Evolutionary conservation across 1,284 basidiomycete species (phyloP).

Genomic region (Anthracocystis setariae): DNA sequence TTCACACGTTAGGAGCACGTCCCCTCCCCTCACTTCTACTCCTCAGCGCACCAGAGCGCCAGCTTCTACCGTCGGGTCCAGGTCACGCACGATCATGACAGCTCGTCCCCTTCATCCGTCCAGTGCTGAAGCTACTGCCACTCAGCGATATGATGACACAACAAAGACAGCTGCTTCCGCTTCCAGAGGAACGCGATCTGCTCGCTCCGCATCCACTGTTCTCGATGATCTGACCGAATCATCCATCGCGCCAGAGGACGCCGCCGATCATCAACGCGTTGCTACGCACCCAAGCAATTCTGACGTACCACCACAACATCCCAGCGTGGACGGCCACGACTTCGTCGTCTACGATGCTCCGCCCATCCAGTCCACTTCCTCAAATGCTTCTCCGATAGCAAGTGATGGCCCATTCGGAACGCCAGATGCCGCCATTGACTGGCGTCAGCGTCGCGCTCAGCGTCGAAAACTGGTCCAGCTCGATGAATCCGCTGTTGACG

Average conservation of each 20-base stretch:
- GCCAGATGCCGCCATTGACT: conserved; percentile 14
- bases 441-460: conserved; percentile 32
- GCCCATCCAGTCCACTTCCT: conserved; percentile 10
- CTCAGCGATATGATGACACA: conserved; percentile 35
- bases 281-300: background rate
- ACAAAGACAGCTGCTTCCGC: conserved; percentile 26
- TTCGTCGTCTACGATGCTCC: conserved; percentile 36
- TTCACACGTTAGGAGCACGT: conserved; percentile 28
- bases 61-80: conserved; percentile 41
- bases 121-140: conserved; percentile 10
- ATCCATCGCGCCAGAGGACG: conserved; percentile 40
- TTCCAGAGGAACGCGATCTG: conserved; percentile 25
- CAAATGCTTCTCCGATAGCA: conserved; percentile 5
- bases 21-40: conserved; percentile 48
- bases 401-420: background rate
- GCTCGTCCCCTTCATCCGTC: conserved; percentile 28
- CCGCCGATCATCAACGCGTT: conserved; percentile 2
- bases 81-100: conserved; percentile 42
- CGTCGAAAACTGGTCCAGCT: conserved; percentile 32
- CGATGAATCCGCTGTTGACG: conserved; percentile 37
- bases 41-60: conserved; percentile 31
- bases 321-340: conserved; percentile 18
- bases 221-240: conserved; percentile 47
- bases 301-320: background rate
- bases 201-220: conserved; percentile 33